Conservation (phyloP, 148 eudicot genomes). For the Suaeda aralocaspica region DNA sequence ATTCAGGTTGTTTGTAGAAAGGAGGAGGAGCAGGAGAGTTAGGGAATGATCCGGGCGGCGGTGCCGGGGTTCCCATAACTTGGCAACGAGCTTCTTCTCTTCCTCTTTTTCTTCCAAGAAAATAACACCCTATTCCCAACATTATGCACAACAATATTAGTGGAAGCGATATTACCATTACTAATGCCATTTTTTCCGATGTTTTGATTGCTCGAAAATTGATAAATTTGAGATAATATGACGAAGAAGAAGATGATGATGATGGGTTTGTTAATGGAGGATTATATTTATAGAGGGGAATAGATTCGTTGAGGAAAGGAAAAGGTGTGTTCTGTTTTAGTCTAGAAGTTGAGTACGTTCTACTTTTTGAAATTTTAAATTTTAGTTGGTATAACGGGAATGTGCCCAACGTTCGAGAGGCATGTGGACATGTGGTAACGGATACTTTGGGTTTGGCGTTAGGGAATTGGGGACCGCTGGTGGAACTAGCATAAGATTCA, state of each 20-base stretch:
- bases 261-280: neutral
- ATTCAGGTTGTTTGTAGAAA: slow-evolving; percentile 16
- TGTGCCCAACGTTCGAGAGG: neutral
- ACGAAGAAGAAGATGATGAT: no score
- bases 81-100: slow-evolving; percentile 35
- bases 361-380: slow-evolving; percentile 10
- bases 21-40: slow-evolving; percentile 29
- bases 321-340: slow-evolving; percentile 1
- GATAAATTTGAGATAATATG: neutral
- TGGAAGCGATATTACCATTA: slow-evolving; percentile 40
- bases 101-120: slow-evolving; percentile 38
- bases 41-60: slow-evolving; percentile 38
- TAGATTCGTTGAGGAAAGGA: slow-evolving; percentile 12
- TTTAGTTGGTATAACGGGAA: slow-evolving; percentile 17
- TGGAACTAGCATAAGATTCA: no score
- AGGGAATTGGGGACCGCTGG: neutral
- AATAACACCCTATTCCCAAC: slow-evolving; percentile 38
- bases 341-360: slow-evolving; percentile 11
- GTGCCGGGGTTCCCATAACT: slow-evolving; percentile 36
- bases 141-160: slow-evolving; percentile 34
- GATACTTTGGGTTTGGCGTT: slow-evolving; percentile 15
- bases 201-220: no score
- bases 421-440: slow-evolving; percentile 18
- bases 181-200: slow-evolving; percentile 34
- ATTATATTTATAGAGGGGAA: slow-evolving; percentile 12